Percentiles rank a stretch among this genome's conserved stretches.
These are phyloP conservation scores for Penicillium soppii DNA, from an alignment of 495 filamentous ascomycete species.

Conservation along the genomic window DNA sequence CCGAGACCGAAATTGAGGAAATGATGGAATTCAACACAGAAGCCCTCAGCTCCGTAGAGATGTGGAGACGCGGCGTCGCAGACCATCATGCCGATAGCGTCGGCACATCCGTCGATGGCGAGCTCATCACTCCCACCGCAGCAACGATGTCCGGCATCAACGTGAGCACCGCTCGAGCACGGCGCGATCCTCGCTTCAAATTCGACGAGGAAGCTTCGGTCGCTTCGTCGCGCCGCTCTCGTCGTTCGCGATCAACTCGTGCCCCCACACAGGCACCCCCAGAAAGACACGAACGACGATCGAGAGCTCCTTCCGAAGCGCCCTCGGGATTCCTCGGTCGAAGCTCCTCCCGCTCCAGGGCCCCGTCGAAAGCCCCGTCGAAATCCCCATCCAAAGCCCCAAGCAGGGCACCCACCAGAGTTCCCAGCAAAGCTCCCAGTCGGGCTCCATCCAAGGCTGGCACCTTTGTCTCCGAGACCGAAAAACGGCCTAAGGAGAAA, in stretches of 20 bases:
- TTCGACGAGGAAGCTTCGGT: constrained; percentile 39
- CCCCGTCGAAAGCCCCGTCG: constrained; percentile 20
- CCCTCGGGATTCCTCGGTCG: constrained; percentile 18
- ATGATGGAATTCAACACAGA: constrained; percentile 56
- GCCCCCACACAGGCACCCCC: constrained; percentile 13
- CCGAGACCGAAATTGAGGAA: constrained; percentile 50
- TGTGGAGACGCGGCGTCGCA: constrained; percentile 84
- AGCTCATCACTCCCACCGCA: constrained; percentile 81
- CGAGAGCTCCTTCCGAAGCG: constrained; percentile 14
- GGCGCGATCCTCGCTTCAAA: constrained; percentile 39
- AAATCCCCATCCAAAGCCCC: constrained; percentile 15
- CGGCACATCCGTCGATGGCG: constrained; percentile 74
- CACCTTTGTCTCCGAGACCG: constrained; percentile 29
- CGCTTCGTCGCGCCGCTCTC: constrained; percentile 39
- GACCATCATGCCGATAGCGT: constrained; percentile 58
- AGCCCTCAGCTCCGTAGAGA: constrained; percentile 66
- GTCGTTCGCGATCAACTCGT: constrained; percentile 31
- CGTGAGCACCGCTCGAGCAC: constrained; percentile 34
- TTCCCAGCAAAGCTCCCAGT: not conserved
- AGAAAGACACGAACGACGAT: constrained; percentile 19
- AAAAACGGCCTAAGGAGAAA: constrained; percentile 39
- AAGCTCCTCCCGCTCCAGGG: constrained; percentile 17
- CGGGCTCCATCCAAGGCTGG: constrained; percentile 19
- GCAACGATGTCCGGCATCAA: constrained; percentile 57
- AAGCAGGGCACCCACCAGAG: not conserved